Base-by-base conservation (phyloP, 495 filamentous ascomycete genomes). In the Beverwykella pulmonaria region DNA sequence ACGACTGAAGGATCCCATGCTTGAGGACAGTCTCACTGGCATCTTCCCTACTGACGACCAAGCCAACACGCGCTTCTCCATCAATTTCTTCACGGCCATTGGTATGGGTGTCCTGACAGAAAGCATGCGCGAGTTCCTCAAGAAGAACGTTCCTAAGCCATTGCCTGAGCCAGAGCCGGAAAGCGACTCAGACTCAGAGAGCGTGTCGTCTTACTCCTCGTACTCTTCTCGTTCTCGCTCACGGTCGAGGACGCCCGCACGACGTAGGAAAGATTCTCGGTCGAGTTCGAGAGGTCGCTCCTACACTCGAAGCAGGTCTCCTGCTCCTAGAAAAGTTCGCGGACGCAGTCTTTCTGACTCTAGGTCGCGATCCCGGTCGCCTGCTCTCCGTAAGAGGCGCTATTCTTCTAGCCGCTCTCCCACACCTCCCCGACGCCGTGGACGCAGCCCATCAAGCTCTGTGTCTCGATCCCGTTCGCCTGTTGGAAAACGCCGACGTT, bases 11-110 rank as follows among this genome's bases (percentile, higher is more conserved):
- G 91, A 96, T 67, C 88, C 92, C 15, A 81, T 86, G 30, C 81
- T 97, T 15, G 88, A 88, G 59, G 85, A 91, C 50, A 90, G 86
- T 72, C 88, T 95, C 63, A 83, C 89, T 29, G 93, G 95, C 54
- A 79, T 99, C 9, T 99, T 99, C 84, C 95, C 94, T 0, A 87
- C 77, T 34, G 92, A 97, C 72, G 91, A 93, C 72, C 86, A 91
- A 8, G 86, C 89, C 61, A 92, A 96, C 76, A 93, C 91, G 15
- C 87, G 94, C 47, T 99, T 99, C 81, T 91, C 93, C 20, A 95
- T 98, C 86, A 99, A 99, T 76, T 99, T 96, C 79, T 98, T 98
- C 77, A 99, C 94, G 8, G 92, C 90, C 69, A 93, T 99, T 75
- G 92, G 92, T 63, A 92, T 99, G 88, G 94, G 94, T 76, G 86